Base-by-base conservation (phyloP, 371 early-diverging fungal genomes). In the Umbelopsis sp. region DNA sequence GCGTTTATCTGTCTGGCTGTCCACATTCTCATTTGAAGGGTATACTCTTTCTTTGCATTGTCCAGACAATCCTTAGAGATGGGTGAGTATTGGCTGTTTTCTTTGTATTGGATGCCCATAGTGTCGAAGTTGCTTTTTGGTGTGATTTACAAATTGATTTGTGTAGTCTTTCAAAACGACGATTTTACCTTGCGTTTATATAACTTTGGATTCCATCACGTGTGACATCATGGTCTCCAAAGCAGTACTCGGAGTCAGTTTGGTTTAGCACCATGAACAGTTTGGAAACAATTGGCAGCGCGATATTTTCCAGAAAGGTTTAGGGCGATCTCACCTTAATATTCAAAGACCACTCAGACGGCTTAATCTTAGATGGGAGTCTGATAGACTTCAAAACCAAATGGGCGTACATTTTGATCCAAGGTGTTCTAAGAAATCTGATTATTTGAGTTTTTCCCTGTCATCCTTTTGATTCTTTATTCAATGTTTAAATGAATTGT, bases 21-120 rank as follows among this genome's bases (percentile, higher is more conserved):
- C 57, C 57, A 57, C 12, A 35, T 8, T 35, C 57, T 57, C 57
- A 57, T 57, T 35, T 57, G 57, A 57, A 29, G 57, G 16, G 57
- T 57, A n/a, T 57, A 57, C 9, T 57, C 57, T 57, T n/a, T 57
- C 57, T 57, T 57, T 35, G 57, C 57, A 35, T 57, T 57, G 16
- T 57, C 57, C 29, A 57, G 18, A 18, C 35, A 35, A 18, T 57
- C 57, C 18, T 57, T 48, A n/a, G 48, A 1, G 35, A 35, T 57
- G n/a, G 35, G 57, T 3, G 29, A 24, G 32, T 18, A 35, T 32
- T 35, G 57, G 57, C 1, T 57, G 29, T 57, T 35, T 5, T 35
- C 35, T 29, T 57, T 57, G 57, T 16, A 57, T 35, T 57, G 32
- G 18, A 57, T 35, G 16, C 57, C 57, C 57, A 57, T 57, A 7